These are phyloP conservation scores for Phytophthora crassamura DNA, from an alignment of 352 stramenopile genomes.

Conservation along the genomic window DNA sequence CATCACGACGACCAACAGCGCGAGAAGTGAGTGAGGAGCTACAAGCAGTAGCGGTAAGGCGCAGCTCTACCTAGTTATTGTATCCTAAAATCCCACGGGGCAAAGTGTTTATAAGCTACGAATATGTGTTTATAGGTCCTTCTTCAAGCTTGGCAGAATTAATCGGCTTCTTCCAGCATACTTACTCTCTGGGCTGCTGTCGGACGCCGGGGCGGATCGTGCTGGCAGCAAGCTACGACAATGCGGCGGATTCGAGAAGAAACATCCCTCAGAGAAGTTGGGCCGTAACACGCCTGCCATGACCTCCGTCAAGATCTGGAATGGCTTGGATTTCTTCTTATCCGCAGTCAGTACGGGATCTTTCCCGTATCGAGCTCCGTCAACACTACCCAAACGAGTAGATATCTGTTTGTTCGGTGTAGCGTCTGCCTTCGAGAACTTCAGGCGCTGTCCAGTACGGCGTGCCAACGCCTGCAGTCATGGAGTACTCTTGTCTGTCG, in stretches of 20 bases:
- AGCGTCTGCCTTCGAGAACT: slow-evolving; percentile 33
- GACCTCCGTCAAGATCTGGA: slow-evolving; percentile 49
- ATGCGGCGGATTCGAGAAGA: slow-evolving; percentile 45
- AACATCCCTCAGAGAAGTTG: slow-evolving; percentile 49
- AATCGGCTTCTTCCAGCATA: slow-evolving; percentile 21
- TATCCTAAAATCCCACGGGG: too few relatives aligned
- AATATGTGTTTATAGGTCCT: not conserved
- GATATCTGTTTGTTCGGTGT: slow-evolving; percentile 45
- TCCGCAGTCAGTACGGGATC: slow-evolving; percentile 31
- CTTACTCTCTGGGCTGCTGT: slow-evolving; percentile 26
- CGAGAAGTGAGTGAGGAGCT: slow-evolving; percentile 35
- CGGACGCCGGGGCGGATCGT: slow-evolving; percentile 41
- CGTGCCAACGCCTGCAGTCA: slow-evolving; percentile 37
- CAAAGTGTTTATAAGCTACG: too few relatives aligned
- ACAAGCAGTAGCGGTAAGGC: slow-evolving; percentile 2
- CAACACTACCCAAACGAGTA: slow-evolving; percentile 53
- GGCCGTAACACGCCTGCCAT: slow-evolving; percentile 51
- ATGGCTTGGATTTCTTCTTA: slow-evolving; percentile 44
- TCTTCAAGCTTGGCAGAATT: not conserved
- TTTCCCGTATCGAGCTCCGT: slow-evolving; percentile 44
- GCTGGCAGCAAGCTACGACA: slow-evolving; percentile 47
- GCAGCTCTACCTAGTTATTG: too few relatives aligned
- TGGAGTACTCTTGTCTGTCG: slow-evolving; percentile 30
- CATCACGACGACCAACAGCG: slow-evolving; percentile 33
- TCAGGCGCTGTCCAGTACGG: too few relatives aligned